phyloP scores from a whole-genome alignment of 192 early-diverging fungal species.

The Rhizophagus prolifer region DNA sequence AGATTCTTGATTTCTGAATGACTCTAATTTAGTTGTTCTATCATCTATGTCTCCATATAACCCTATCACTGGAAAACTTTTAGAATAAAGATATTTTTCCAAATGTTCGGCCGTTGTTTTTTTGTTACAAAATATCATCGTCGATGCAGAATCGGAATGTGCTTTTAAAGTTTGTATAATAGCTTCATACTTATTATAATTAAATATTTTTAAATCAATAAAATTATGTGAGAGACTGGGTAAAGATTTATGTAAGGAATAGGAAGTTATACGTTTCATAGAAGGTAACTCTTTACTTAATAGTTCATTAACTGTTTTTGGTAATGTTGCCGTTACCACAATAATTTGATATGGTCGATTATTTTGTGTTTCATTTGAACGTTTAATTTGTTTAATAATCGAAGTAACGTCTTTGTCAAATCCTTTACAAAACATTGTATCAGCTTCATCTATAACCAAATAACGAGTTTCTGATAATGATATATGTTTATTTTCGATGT shows the following conservation, averaged over 20 bases:
- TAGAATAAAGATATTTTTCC: conserved; percentile 53
- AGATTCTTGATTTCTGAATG: conserved; percentile 38
- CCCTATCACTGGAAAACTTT: conserved; percentile 51
- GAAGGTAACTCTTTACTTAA: conserved; percentile 57
- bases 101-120: conserved; percentile 58
- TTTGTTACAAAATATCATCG: conserved; percentile 88
- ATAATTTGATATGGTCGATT: conserved; percentile 50
- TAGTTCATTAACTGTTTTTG: conserved; percentile 61
- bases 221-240: conserved; percentile 79
- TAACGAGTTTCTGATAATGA: conserved; percentile 60
- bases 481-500: conserved; percentile 53
- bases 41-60: conserved; percentile 45
- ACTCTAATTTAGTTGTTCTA: conserved; percentile 41
- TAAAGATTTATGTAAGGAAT: conserved; percentile 74
- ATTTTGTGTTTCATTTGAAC: conserved; percentile 41
- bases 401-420: conserved; percentile 66
- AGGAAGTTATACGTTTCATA: conserved; percentile 73
- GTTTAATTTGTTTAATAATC: conserved; percentile 53
- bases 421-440: conserved; percentile 85
- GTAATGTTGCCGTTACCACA: conserved; percentile 71
- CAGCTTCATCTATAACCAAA: conserved; percentile 91
- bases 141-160: conserved; percentile 56
- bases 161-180: conserved; percentile 70
- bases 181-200: conserved; percentile 68
- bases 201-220: conserved; percentile 67